Evolutionary conservation across 2,329 filamentous ascomycete genomes (phyloP).

Genomic region (Kalaharituber pfeilii): DNA sequence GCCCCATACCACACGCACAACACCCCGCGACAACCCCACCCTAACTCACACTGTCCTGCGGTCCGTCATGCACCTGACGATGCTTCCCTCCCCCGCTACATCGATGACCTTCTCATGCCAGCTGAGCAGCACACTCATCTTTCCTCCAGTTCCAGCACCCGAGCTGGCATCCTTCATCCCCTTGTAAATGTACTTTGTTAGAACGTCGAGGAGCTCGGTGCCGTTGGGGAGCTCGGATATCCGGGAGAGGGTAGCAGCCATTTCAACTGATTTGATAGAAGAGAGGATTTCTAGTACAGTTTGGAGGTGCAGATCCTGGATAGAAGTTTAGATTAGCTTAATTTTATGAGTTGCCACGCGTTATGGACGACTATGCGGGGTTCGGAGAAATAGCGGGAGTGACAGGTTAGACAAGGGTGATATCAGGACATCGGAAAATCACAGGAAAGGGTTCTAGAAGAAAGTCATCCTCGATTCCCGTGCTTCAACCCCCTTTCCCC

Average conservation of each 20-base stretch:
- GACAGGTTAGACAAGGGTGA: too few species aligned
- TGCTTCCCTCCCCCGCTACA: constrained; percentile 68
- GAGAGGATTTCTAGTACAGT: constrained; percentile 87
- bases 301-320: constrained; percentile 65
- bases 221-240: constrained; percentile 63
- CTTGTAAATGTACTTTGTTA: constrained; percentile 61
- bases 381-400: too few species aligned
- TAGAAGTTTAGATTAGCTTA: too few species aligned
- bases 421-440: constrained; percentile 16
- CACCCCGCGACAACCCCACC: too few species aligned
- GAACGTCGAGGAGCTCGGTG: constrained; percentile 67
- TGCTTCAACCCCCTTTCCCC: background rate
- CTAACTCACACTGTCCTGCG: constrained; percentile 75
- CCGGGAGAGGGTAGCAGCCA: constrained; percentile 69
- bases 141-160: constrained; percentile 49
- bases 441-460: too few species aligned
- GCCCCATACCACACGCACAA: too few species aligned
- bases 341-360: too few species aligned
- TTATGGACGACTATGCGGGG: too few species aligned
- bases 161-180: constrained; percentile 12
- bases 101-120: constrained; percentile 99
- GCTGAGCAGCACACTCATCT: constrained; percentile 91
- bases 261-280: constrained; percentile 89
- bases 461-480: too few species aligned
- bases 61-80: constrained; percentile 54